phyloP scores from a whole-genome alignment of 179 eudicot genomes.

The Corrigiola litoralis region DNA sequence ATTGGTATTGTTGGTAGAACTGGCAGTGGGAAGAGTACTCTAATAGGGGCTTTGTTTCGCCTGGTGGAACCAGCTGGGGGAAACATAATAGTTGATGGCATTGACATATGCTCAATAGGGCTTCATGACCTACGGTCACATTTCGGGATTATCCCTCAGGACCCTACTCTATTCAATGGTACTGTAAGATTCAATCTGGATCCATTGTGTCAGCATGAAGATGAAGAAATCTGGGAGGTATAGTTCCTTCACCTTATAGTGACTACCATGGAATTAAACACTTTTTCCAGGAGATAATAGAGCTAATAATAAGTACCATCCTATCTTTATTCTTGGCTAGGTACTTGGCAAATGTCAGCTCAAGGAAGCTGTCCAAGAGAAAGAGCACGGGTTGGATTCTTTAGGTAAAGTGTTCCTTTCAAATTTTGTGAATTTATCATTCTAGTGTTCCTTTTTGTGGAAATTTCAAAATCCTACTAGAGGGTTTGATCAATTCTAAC shows the following conservation, averaged over 20 bases:
- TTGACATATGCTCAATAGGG: conserved; percentile 64
- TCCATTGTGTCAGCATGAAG: conserved; percentile 48
- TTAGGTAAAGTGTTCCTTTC: conserved; percentile 43
- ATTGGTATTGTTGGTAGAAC: conserved; percentile 92
- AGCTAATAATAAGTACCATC: too few species aligned
- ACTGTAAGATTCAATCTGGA: conserved; percentile 70
- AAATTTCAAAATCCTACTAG: background rate
- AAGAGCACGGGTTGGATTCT: conserved; percentile 42
- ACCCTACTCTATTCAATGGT: conserved; percentile 72
- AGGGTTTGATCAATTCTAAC: too few species aligned
- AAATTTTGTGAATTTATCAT: too few species aligned
- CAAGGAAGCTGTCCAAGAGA: conserved; percentile 45
- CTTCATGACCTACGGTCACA: conserved; percentile 71
- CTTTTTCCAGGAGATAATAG: too few species aligned
- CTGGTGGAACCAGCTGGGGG: conserved; percentile 71
- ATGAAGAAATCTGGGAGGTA: conserved; percentile 75
- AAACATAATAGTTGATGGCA: conserved; percentile 56
- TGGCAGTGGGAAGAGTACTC: conserved; percentile 90
- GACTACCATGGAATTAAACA: too few species aligned
- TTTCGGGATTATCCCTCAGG: conserved; percentile 76
- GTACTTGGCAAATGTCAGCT: conserved; percentile 58
- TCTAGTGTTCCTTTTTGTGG: background rate
- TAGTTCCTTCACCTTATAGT: background rate
- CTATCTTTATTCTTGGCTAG: conserved; percentile 22
- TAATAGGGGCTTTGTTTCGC: conserved; percentile 77